Base-by-base conservation (phyloP, 1,284 basidiomycete species). In the Boletellus deceptivus region DNA sequence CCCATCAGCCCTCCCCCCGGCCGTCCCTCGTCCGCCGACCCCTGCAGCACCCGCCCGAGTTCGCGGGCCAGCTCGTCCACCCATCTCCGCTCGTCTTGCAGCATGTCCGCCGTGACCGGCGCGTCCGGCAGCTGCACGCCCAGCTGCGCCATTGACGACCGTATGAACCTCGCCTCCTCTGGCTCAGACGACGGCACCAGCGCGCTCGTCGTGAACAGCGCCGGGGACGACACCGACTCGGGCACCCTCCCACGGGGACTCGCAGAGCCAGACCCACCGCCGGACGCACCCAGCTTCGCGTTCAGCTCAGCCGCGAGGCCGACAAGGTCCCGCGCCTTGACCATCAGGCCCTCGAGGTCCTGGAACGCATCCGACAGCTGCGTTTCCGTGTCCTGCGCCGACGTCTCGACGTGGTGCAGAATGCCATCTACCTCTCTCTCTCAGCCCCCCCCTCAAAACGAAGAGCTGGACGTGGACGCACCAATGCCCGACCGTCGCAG, bases 301-400 rank as follows among this genome's bases (percentile, higher is more conserved):
- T 93, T 95, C 57, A 98, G 81, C 43, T 92, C 86, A 55, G 87
- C 87, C 1, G 96, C 94, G 25, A 98, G 79, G 37, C 83, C 82
- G 48, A 92, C 94, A 88, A 99, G 98, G 59, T 94, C 91, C 59
- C 86, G 89, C 0, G 95, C 94, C 67, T 94, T 91, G 46, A 88
- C 76, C 89, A 92, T 95, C 38, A 99, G 75, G 1, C 90, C 88
- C 64, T 98, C 93, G 22, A 99, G 78, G 64, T 98, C 96, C 59
- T 84, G 79, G 45, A 99, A 78, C 0, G 94, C 91, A 58, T 85
- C 82, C 42, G 81, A 78, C 76, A 98, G 84, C 56, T 85, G 78
- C 7, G 79, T 80, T 46, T 84, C 78, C 14, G 84, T 76, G 11
- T 77, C 76, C 55, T 84, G 78, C 4, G 83, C 82, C n/a, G 82